Conservation (phyloP, 768 basidiomycete genomes). For the Solioccasus polychromus region DNA sequence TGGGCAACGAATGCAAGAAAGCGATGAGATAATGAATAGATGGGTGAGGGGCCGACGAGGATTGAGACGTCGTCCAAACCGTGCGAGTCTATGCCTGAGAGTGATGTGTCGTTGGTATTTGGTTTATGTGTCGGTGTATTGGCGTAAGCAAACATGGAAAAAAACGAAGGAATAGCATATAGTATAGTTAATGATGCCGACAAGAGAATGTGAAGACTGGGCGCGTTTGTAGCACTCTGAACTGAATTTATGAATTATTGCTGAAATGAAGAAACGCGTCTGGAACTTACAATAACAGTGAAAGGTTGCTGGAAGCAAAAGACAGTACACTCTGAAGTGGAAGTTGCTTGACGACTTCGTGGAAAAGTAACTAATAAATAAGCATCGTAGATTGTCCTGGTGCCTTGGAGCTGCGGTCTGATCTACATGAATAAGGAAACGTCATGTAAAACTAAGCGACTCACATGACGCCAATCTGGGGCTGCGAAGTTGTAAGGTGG, state of each 20-base stretch:
- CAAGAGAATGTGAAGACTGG: slow-evolving; percentile 55
- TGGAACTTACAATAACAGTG: slow-evolving; percentile 53
- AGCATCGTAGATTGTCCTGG: slow-evolving; percentile 30
- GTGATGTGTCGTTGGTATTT: slow-evolving; percentile 37
- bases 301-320: slow-evolving; percentile 48
- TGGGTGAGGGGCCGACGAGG: slow-evolving; percentile 37
- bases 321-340: slow-evolving; percentile 39
- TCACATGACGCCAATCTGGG: slow-evolving; percentile 35
- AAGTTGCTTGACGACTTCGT: slow-evolving; percentile 49
- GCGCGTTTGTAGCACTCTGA: slow-evolving; percentile 58
- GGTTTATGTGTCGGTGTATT: slow-evolving; percentile 33
- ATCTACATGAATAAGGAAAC: slow-evolving; percentile 3
- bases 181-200: slow-evolving; percentile 50
- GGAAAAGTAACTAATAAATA: slow-evolving; percentile 46
- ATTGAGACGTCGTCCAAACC: slow-evolving; percentile 15
- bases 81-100: slow-evolving; percentile 32
- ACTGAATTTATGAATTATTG: neutral
- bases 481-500: slow-evolving; percentile 30
- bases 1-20: slow-evolving; percentile 59
- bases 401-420: slow-evolving; percentile 20
- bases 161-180: slow-evolving; percentile 46
- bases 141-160: slow-evolving; percentile 45
- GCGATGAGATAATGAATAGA: slow-evolving; percentile 60
- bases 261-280: neutral
- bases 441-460: slow-evolving; percentile 14